Evolutionary conservation across 192 early-diverging fungal species (phyloP).

Genomic region (Umbelopsis sp.): DNA sequence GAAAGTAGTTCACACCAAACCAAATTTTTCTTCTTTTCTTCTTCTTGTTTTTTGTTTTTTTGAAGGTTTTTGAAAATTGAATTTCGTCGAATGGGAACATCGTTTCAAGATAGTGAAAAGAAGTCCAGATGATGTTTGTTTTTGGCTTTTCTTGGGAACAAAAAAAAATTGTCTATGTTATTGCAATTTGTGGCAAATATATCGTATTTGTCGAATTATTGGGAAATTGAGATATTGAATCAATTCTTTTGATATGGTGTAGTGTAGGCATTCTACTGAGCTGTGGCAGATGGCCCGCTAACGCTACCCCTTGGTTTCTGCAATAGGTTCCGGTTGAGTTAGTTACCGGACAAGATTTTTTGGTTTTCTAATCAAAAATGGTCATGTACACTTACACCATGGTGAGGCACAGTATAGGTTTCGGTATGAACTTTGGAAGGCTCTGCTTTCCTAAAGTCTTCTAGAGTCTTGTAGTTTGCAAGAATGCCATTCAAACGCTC

Average conservation of each 20-base stretch:
- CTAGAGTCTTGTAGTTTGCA: conserved; percentile 62
- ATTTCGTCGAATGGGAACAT: not conserved
- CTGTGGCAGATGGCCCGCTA: conserved; percentile 18
- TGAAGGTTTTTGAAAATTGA: not conserved
- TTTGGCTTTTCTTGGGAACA: not conserved
- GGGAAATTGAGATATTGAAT: not conserved
- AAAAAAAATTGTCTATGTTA: conserved; percentile 17
- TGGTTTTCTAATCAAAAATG: no score
- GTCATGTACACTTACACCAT: conserved; percentile 40
- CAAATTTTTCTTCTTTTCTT: not conserved
- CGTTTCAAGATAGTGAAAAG: not conserved
- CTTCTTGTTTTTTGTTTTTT: conserved; percentile 9
- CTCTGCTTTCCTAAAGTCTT: conserved; percentile 48
- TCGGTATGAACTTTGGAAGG: conserved; percentile 35
- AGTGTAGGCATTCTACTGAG: not conserved
- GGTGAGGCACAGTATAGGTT: conserved; percentile 39
- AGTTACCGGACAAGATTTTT: no score
- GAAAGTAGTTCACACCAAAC: not conserved
- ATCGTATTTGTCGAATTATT: conserved; percentile 17
- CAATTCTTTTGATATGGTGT: not conserved
- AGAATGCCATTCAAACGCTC: conserved; percentile 57
- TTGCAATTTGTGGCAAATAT: conserved; percentile 8
- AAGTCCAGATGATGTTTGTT: not conserved
- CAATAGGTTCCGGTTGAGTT: not conserved
- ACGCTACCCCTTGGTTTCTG: conserved; percentile 26